Evolutionary conservation across 257 asterid species (phyloP).

Genomic region (Plantago ovata): DNA sequence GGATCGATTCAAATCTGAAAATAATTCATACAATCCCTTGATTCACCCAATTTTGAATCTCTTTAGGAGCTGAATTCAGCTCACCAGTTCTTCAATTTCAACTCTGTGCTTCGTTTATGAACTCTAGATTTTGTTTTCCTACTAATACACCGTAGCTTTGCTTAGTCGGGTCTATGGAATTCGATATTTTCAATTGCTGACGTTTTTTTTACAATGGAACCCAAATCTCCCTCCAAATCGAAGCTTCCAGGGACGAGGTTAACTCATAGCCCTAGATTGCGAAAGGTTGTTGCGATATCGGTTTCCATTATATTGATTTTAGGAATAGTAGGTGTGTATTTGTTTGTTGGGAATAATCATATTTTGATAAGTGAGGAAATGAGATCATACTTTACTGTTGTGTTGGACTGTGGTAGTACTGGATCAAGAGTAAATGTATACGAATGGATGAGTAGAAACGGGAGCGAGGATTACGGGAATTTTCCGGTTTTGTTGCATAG

Average conservation of each 20-base stretch:
- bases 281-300: slow-evolving; percentile 27
- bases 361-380: slow-evolving; percentile 15
- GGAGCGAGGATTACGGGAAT: slow-evolving; percentile 22
- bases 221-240: slow-evolving; percentile 66
- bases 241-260: slow-evolving; percentile 32
- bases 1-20: no score
- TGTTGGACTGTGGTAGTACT: slow-evolving; percentile 86
- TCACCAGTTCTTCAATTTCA: no score
- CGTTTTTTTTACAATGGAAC: slow-evolving; percentile 44
- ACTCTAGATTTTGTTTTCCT: no score
- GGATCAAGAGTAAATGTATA: slow-evolving; percentile 75
- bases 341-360: slow-evolving; percentile 21
- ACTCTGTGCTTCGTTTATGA: no score
- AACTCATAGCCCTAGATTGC: slow-evolving; percentile 23
- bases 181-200: slow-evolving; percentile 14
- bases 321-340: slow-evolving; percentile 33
- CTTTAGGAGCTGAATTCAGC: no score
- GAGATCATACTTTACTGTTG: slow-evolving; percentile 54
- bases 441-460: slow-evolving; percentile 46
- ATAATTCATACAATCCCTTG: no score
- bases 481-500: slow-evolving; percentile 56
- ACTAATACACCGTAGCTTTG: no score
- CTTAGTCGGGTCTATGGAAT: not conserved
- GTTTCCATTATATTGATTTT: slow-evolving; percentile 29
- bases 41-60: no score